Conservation (phyloP, 208 protist genomes). For the Leishmania amazonensis region DNA sequence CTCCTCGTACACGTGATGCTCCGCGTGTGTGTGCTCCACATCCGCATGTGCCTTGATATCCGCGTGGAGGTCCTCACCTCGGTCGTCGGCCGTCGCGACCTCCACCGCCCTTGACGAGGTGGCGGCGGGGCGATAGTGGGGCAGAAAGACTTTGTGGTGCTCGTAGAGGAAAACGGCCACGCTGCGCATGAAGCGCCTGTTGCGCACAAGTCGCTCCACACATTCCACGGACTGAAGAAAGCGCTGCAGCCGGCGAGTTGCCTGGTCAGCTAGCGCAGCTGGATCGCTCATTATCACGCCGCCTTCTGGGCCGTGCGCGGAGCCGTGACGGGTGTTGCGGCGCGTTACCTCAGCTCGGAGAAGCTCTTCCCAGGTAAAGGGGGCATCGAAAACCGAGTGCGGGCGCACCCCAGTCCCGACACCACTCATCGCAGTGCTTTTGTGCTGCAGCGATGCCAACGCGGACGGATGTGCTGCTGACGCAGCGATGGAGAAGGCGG, state of each 20-base stretch:
- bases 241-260: conserved; percentile 55
- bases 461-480: conserved; percentile 17
- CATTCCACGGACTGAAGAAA: conserved; percentile 64
- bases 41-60: conserved; percentile 1
- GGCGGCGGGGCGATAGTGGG: conserved; percentile 19
- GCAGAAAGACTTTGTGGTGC: conserved; percentile 76
- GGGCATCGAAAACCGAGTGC: conserved; percentile 26
- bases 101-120: neutral
- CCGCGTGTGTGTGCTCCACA: conserved; percentile 66
- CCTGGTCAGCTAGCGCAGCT: conserved; percentile 37
- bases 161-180: conserved; percentile 65
- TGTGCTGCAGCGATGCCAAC: neutral
- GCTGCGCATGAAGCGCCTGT: conserved; percentile 54
- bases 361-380: conserved; percentile 73
- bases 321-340: conserved; percentile 21
- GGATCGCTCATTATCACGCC: conserved; percentile 18
- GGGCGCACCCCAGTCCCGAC: neutral
- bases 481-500: conserved; percentile 67
- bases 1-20: conserved; percentile 67
- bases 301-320: neutral
- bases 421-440: neutral
- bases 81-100: neutral
- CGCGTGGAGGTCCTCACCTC: neutral
- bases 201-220: conserved; percentile 63
- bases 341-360: conserved; percentile 25